Evolutionary conservation across 192 early-diverging fungal genomes (phyloP).

Genomic region (Coemansia sp.): DNA sequence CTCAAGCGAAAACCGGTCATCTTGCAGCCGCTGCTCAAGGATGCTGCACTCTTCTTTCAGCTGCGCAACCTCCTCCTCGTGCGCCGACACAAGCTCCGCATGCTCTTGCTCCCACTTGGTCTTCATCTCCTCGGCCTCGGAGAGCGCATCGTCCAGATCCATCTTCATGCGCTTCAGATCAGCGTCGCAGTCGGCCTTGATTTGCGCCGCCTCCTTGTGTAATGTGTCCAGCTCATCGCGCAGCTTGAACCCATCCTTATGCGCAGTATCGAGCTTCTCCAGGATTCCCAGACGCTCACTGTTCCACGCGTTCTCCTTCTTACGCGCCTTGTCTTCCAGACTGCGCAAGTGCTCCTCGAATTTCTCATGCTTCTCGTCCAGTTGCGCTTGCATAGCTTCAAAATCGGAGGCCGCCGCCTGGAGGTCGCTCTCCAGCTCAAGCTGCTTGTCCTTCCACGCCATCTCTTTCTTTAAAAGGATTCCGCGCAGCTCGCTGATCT

Average conservation of each 20-base stretch:
- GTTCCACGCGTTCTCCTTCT: slow-evolving; percentile 34
- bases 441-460: slow-evolving; percentile 41
- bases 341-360: slow-evolving; percentile 11
- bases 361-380: slow-evolving; percentile 18
- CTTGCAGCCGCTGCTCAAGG: slow-evolving; percentile 30
- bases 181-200: slow-evolving; percentile 29
- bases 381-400: slow-evolving; percentile 30
- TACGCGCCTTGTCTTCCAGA: slow-evolving; percentile 20
- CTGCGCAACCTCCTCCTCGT: slow-evolving; percentile 22
- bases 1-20: slow-evolving; percentile 22
- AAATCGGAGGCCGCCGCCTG: slow-evolving; percentile 40
- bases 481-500: slow-evolving; percentile 52
- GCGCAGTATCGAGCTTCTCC: slow-evolving; percentile 48
- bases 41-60: slow-evolving; percentile 23
- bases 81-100: slow-evolving; percentile 23
- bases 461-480: slow-evolving; percentile 46
- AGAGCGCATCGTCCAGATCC: slow-evolving; percentile 25
- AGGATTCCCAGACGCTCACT: slow-evolving; percentile 34
- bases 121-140: slow-evolving; percentile 8
- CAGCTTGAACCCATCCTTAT: slow-evolving; percentile 51
- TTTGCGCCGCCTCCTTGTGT: slow-evolving; percentile 35
- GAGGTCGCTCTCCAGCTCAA: slow-evolving; percentile 39
- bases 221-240: slow-evolving; percentile 41
- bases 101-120: slow-evolving; percentile 30
- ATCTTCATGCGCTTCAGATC: slow-evolving; percentile 31